These are phyloP conservation scores for Pelomyxa schiedti DNA, from an alignment of 78 protist species.

Conservation along the genomic window DNA sequence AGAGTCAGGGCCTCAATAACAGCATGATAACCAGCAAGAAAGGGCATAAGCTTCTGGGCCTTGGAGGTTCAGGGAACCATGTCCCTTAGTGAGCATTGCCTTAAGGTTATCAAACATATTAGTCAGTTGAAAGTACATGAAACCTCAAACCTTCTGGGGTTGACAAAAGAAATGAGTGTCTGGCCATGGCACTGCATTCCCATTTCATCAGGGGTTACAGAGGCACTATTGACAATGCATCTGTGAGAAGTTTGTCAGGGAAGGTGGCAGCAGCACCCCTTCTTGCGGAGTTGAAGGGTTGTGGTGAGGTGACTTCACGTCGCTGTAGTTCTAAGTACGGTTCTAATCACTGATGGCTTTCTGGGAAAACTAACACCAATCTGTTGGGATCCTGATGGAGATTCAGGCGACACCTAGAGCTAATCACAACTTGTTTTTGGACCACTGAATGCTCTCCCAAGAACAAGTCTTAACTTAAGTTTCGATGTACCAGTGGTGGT, in stretches of 20 bases:
- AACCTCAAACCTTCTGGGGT: constrained; percentile 26
- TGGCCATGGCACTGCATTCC: constrained; percentile 28
- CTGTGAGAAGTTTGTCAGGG: constrained; percentile 12
- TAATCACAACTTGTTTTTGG: too few species aligned
- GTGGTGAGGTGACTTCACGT: too few species aligned
- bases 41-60: constrained; percentile 90
- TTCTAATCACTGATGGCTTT: too few species aligned
- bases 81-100: constrained; percentile 41
- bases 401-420: too few species aligned
- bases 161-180: constrained; percentile 36
- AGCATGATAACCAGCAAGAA: constrained; percentile 92
- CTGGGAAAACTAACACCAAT: too few species aligned
- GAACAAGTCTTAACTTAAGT: too few species aligned
- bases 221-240: not conserved
- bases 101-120: constrained; percentile 3
- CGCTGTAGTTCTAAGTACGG: too few species aligned
- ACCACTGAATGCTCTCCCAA: too few species aligned
- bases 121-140: too few species aligned
- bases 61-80: constrained; percentile 76
- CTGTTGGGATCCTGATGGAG: too few species aligned
- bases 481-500: too few species aligned
- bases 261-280: constrained; percentile 27
- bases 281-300: constrained; percentile 25
- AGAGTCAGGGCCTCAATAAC: constrained; percentile 86
- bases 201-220: constrained; percentile 34